phyloP scores from a whole-genome alignment of 1,139 yeast genomes.

The Williopsis jadinii region DNA sequence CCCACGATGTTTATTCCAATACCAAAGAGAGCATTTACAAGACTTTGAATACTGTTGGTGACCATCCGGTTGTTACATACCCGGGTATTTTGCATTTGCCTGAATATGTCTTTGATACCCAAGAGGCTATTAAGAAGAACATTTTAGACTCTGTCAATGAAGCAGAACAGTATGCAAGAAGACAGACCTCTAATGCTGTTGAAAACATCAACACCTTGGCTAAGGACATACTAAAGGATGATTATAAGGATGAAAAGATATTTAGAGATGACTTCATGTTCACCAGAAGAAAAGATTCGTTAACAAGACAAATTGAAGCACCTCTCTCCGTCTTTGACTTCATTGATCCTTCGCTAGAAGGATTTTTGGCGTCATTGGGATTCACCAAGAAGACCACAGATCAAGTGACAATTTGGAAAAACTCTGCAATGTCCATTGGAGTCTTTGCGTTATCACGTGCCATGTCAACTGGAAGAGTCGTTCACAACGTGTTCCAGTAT shows the following conservation, averaged over 20 bases:
- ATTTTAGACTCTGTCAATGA: constrained; percentile 55
- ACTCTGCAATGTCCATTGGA: constrained; percentile 29
- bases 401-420: constrained; percentile 23
- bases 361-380: constrained; percentile 32
- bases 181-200: constrained; percentile 51
- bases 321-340: constrained; percentile 62
- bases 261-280: constrained; percentile 84
- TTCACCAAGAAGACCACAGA: constrained; percentile 17
- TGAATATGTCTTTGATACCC: constrained; percentile 66
- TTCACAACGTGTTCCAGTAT: constrained; percentile 25
- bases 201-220: constrained; percentile 61
- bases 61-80: constrained; percentile 48
- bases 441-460: constrained; percentile 26
- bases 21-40: constrained; percentile 48
- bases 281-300: constrained; percentile 58
- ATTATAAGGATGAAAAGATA: constrained; percentile 47
- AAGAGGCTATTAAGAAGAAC: constrained; percentile 56
- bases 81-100: constrained; percentile 59
- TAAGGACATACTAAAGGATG: constrained; percentile 47
- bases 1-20: constrained; percentile 51
- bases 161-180: constrained; percentile 66
- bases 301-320: constrained; percentile 52
- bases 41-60: constrained; percentile 54
- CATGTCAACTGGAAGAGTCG: constrained; percentile 25
- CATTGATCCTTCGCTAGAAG: constrained; percentile 66